These are phyloP conservation scores for Drechmeria coniospora DNA, from an alignment of 2,329 filamentous ascomycete species.

Conservation along the genomic window DNA sequence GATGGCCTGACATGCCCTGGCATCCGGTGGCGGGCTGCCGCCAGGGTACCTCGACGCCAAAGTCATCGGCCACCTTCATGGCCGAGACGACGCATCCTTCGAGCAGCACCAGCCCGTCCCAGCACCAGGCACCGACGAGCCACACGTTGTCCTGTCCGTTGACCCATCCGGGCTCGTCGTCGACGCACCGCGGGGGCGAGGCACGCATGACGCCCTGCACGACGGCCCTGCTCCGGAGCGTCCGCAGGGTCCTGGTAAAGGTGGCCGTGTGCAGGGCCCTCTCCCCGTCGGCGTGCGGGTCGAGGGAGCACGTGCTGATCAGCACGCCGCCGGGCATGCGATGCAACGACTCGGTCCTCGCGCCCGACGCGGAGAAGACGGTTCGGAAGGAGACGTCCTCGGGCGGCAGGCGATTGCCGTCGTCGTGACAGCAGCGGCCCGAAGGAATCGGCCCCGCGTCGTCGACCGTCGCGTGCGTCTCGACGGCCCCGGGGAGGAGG, in stretches of 20 bases:
- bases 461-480: conserved; percentile 3
- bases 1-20: no score
- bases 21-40: no score
- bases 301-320: conserved; percentile 36
- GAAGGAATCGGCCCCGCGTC: no score
- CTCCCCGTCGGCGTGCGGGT: conserved; percentile 17
- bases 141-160: conserved; percentile 40
- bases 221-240: conserved; percentile 27
- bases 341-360: conserved; percentile 36
- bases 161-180: conserved; percentile 20
- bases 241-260: conserved; percentile 39
- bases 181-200: neutral
- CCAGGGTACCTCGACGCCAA: conserved; percentile 31
- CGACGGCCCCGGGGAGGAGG: conserved; percentile 8
- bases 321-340: conserved; percentile 32
- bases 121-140: conserved; percentile 45
- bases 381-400: conserved; percentile 21
- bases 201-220: conserved; percentile 29
- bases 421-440: conserved; percentile 13
- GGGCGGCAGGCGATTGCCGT: conserved; percentile 9
- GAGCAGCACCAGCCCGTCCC: conserved; percentile 48
- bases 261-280: conserved; percentile 26
- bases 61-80: conserved; percentile 35
- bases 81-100: conserved; percentile 46
- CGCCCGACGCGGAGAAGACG: conserved; percentile 12